Conservation (phyloP, 441 rosid genomes). For the Adansonia grandidieri region DNA sequence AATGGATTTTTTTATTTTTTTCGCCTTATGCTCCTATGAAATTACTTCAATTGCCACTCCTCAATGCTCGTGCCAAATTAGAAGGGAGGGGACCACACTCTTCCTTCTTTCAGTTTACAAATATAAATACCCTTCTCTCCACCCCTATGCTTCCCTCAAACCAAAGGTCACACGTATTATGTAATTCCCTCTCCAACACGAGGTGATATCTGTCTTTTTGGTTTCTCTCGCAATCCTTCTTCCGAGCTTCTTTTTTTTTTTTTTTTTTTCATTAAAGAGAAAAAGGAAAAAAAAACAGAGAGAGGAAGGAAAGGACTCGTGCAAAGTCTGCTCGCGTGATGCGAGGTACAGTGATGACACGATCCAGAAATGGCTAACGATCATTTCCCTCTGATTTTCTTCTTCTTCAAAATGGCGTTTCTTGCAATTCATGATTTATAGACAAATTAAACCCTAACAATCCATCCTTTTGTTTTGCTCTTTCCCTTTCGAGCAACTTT, state of each 20-base stretch:
- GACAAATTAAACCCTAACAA: conserved; percentile 30
- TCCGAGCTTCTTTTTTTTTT: background rate
- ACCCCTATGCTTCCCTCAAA: too few species aligned
- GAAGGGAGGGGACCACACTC: conserved; percentile 12
- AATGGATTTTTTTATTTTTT: background rate
- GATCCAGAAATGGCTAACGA: conserved; percentile 46
- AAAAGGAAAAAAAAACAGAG: background rate
- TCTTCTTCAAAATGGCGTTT: conserved; percentile 29
- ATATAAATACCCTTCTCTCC: conserved; percentile 3
- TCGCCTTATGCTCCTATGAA: background rate
- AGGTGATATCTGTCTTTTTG: conserved; percentile 37
- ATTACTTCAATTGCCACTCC: conserved; percentile 29
- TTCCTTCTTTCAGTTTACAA: background rate
- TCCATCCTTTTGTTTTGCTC: background rate
- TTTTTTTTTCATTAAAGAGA: conserved; percentile 21
- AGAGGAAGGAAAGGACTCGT: conserved; percentile 47
- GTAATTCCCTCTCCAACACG: conserved; percentile 15
- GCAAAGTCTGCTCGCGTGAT: conserved; percentile 52
- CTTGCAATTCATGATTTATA: conserved; percentile 13
- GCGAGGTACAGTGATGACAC: conserved; percentile 57
- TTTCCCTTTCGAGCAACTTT: background rate
- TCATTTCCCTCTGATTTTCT: conserved; percentile 21
- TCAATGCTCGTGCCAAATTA: background rate
- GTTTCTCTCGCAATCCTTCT: background rate
- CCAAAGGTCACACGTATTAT: background rate